Evolutionary conservation across 306 rosid genomes (phyloP), one percentile per base, ranked within the genome.

Genomic region (Mimosa pudica): DNA sequence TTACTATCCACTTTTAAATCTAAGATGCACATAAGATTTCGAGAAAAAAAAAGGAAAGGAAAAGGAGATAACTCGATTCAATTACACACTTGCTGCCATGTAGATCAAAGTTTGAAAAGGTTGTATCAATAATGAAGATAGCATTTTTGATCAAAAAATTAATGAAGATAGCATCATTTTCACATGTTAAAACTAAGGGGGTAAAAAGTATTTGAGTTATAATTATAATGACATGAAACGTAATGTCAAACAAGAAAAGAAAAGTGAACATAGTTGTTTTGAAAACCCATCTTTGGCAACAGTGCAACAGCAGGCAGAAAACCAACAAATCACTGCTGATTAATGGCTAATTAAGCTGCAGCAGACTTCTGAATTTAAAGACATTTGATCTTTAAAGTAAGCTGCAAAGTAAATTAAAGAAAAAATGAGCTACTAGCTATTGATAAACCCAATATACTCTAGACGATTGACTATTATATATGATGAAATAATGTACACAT

Each of bases 401-500:
- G 6, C 18, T 70, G 48, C 51, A 35, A 11, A 18, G 20, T 7
- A 30, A 12, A 52, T n/a, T 57, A 55, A 52, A n/a, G 30, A 51
- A 20, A 51, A 24, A 66, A 55, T 7, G 16, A 65, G 20, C 65
- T 36, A n/a, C 35, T 20, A 74, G 8, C 51, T 13, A 42, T 74
- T 18, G 20, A 41, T 18, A 41, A 54, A 64, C 20, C 80, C 70
- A 52, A 74, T 12, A 74, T 44, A 30, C 45, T 49, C 3, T 54
- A 33, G 38, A 47, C 33, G 35, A 30, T 60, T 68, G 66, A 12
- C 64, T 18, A 45, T 46, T 70, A 18, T 52, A 33, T 47, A 30
- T 66, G 35, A 4, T 44, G 6, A 62, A 33, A 16, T 35, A 8
- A 42, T 78, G 74, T 86, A 80, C 86, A 82, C 1, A 38, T 38